Percentiles rank a stretch among this genome's conserved stretches.
Evolutionary conservation across 202 grass and related monocot species (phyloP).

Genomic region (Carex sylvatica): DNA sequence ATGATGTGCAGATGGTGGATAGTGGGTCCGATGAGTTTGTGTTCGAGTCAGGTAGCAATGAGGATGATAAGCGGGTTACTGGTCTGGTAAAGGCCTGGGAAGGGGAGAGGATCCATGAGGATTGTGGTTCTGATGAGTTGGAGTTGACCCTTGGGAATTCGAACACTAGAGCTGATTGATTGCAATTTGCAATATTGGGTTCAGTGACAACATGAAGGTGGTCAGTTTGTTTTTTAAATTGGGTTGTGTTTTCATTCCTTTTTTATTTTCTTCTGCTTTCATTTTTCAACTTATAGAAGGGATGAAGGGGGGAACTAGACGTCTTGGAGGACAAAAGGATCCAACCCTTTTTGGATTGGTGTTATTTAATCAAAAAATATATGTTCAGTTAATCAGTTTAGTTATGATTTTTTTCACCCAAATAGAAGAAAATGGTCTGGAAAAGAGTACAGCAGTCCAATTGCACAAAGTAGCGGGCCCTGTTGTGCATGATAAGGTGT

Average conservation of each 20-base stretch:
- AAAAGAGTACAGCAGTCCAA: background rate
- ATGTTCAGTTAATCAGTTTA: constrained; percentile 42
- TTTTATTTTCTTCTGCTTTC: constrained; percentile 16
- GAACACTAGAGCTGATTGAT: constrained; percentile 37
- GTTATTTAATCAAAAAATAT: constrained; percentile 35
- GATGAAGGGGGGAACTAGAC: constrained; percentile 42
- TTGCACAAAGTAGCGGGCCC: background rate
- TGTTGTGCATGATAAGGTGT: constrained; percentile 5
- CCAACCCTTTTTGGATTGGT: constrained; percentile 51
- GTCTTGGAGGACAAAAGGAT: constrained; percentile 27
- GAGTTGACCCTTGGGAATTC: constrained; percentile 70
- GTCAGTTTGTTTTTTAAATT: constrained; percentile 35
- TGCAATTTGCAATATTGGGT: background rate
- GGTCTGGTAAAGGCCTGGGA: constrained; percentile 52
- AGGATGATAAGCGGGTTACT: constrained; percentile 17
- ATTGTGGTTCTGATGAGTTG: constrained; percentile 39
- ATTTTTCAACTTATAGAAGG: constrained; percentile 40
- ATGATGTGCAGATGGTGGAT: constrained; percentile 30
- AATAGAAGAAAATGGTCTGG: constrained; percentile 30
- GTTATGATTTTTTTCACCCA: constrained; percentile 28
- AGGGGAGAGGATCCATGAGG: constrained; percentile 46
- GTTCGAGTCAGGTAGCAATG: constrained; percentile 34
- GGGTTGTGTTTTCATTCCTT: constrained; percentile 14
- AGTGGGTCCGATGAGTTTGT: constrained; percentile 33
- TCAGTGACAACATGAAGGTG: constrained; percentile 3